phyloP scores from a whole-genome alignment of 2,329 filamentous ascomycete genomes.

The Aspergillus sp. region DNA sequence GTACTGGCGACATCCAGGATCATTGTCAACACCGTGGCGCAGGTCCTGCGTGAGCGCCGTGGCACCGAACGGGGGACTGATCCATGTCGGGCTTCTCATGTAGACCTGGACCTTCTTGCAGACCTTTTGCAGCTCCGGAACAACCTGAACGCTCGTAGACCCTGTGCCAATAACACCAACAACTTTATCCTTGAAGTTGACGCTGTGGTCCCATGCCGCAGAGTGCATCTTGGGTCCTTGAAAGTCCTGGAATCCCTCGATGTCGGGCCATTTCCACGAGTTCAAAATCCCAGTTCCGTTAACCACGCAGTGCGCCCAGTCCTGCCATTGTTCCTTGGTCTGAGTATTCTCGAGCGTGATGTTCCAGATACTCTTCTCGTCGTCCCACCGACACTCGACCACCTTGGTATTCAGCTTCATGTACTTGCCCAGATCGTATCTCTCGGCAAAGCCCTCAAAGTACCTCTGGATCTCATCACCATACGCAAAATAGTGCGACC shows the following conservation, averaged over 20 bases:
- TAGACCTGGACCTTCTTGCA: conserved; percentile 7
- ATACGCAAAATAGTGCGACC: conserved; percentile 21
- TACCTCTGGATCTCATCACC: conserved; percentile 18
- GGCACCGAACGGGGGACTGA: conserved; percentile 1
- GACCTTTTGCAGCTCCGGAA: conserved; percentile 24
- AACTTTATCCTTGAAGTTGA: conserved; percentile 25
- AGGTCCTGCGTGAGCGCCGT: not conserved
- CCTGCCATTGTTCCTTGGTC: not conserved
- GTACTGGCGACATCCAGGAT: not conserved
- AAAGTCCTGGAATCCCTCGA: conserved; percentile 45
- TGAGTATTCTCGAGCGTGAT: conserved; percentile 19
- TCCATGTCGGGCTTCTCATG: conserved; percentile 9
- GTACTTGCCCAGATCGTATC: conserved; percentile 23
- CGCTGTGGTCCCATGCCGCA: conserved; percentile 37
- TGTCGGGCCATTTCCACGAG: conserved; percentile 43
- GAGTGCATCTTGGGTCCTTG: conserved; percentile 42
- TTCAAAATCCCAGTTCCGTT: conserved; percentile 31
- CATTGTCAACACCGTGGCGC: not conserved
- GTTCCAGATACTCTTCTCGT: conserved; percentile 7
- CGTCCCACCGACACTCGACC: conserved; percentile 14
- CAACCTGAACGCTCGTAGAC: conserved; percentile 33
- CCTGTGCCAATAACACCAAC: conserved; percentile 30
- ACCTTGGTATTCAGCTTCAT: conserved; percentile 12
- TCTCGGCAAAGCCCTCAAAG: conserved; percentile 16
- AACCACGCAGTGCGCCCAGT: conserved; percentile 1